A percentile compares a stretch with the other conserved stretches of the same genome.
Conservation (phyloP, 129 eudicot genomes). For the Lonicera japonica region DNA sequence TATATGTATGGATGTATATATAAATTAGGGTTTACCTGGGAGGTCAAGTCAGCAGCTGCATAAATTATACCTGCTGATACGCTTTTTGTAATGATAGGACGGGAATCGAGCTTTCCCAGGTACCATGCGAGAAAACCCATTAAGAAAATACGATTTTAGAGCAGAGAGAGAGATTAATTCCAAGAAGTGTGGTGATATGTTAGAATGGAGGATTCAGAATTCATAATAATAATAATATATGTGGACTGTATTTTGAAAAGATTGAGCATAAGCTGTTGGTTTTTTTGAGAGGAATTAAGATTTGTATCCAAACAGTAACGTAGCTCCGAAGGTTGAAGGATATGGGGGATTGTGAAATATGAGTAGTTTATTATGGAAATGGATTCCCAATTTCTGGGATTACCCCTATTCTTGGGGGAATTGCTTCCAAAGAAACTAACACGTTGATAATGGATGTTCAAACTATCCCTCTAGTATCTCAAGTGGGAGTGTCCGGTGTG, state of each 20-base stretch:
- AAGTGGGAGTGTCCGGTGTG: too few relatives aligned
- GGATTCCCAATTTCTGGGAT: conserved; percentile 14
- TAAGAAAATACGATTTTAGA: too few relatives aligned
- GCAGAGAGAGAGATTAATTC: neutral
- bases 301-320: conserved; percentile 7
- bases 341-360: conserved; percentile 8
- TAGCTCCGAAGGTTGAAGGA: neutral
- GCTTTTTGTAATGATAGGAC: conserved; percentile 35
- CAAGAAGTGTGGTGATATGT: too few relatives aligned
- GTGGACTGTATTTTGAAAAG: neutral
- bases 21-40: conserved; percentile 24
- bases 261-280: neutral
- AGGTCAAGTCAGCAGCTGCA: conserved; percentile 31
- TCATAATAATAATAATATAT: too few relatives aligned
- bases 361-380: neutral
- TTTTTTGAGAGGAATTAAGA: conserved; percentile 5
- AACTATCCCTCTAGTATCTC: neutral
- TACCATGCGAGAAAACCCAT: conserved; percentile 29
- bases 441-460: neutral
- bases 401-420: neutral
- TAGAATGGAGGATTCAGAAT: neutral
- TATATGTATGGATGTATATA: neutral
- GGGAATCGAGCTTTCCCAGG: conserved; percentile 26
- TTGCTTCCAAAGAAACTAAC: neutral
- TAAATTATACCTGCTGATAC: conserved; percentile 28